Base-by-base conservation (phyloP, 2,329 filamentous ascomycete genomes). In the Trichoderma atrobrunneum region DNA sequence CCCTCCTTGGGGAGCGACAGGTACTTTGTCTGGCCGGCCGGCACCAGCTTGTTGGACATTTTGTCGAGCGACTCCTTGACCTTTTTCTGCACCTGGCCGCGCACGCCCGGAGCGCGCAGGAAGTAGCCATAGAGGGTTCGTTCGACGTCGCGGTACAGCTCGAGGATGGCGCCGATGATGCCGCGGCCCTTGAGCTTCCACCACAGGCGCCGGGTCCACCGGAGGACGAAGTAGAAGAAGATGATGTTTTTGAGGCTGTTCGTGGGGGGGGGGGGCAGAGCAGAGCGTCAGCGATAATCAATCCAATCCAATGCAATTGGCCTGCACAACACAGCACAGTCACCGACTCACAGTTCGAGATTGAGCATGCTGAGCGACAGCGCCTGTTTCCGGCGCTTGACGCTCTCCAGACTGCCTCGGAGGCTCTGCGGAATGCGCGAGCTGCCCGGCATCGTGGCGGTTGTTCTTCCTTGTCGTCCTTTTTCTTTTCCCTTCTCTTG, bases 131-230 rank as follows among this genome's bases (percentile, higher is more conserved):
- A 99, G 65, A 92, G 86, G 74, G 90, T 88, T 74, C 93, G 90
- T 74, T 92, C 92, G 74, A 91, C 79, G 74, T 90, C 87, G 74
- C 86, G 84, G 85, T 96, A 98, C 74, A 93, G 83, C 81, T 95
- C 91, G 78, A 89, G 85, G 73, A 94, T 78, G 72, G 93, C 93
- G 74, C 95, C 95, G 79, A 97, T 83, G 77, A 96, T 81, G 75
- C 96, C 96, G 80, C 96, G 94, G 76, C 96, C 96, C 78, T 93
- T 93, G 76, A 98, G 87, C 79, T 96, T 93, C 84, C 94, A 92
- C 80, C 93, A 92, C 32, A 89, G 88, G 78, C 92, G 93, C 75
- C 94, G 93, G 36, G 92, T 89, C 86, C 94, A 92, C 79, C 95
- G 92, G 62, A 97, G 85, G 73, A 98, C 81, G 84, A 98, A 98